These are phyloP conservation scores for Crucihimalaya himalaica DNA, from an alignment of 345 rosid genomes.

Conservation along the genomic window DNA sequence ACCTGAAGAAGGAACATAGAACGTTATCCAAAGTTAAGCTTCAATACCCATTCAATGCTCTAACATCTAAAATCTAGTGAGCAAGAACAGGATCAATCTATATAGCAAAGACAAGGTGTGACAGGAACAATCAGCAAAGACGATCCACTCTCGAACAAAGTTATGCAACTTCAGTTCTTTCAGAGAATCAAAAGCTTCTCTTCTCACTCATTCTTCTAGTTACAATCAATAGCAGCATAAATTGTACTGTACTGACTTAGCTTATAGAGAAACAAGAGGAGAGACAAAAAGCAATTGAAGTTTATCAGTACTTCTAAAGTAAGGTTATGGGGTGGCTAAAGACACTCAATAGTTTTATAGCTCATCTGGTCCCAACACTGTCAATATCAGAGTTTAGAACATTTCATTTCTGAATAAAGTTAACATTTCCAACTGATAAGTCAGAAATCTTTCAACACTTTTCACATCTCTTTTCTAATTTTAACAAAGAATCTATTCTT, in stretches of 20 bases:
- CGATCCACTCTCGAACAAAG: conserved; percentile 29
- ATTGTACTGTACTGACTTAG: background rate
- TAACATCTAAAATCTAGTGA: background rate
- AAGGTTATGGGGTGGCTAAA: conserved; percentile 4
- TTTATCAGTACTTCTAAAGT: background rate
- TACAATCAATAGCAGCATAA: background rate
- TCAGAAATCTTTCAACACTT: conserved; percentile 15
- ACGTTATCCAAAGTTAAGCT: background rate
- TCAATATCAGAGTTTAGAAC: conserved; percentile 21
- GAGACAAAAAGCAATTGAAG: conserved; percentile 7
- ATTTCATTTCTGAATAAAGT: conserved; percentile 22
- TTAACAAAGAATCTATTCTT: conserved; percentile 13
- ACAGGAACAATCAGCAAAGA: background rate
- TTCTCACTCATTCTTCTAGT: background rate
- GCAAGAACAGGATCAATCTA: background rate
- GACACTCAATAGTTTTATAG: conserved; percentile 15
- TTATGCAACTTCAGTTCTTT: conserved; percentile 14
- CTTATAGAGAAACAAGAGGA: background rate
- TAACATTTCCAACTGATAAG: conserved; percentile 17
- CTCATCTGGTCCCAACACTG: conserved; percentile 35
- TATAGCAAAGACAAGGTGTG: conserved; percentile 9
- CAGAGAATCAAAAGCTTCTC: conserved; percentile 6
- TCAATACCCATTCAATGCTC: background rate
- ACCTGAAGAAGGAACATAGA: conserved; percentile 44
- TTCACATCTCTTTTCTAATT: conserved; percentile 15